Evolutionary conservation across 805 yeast species (phyloP).

Genomic region (Ogataea dorogensis): DNA sequence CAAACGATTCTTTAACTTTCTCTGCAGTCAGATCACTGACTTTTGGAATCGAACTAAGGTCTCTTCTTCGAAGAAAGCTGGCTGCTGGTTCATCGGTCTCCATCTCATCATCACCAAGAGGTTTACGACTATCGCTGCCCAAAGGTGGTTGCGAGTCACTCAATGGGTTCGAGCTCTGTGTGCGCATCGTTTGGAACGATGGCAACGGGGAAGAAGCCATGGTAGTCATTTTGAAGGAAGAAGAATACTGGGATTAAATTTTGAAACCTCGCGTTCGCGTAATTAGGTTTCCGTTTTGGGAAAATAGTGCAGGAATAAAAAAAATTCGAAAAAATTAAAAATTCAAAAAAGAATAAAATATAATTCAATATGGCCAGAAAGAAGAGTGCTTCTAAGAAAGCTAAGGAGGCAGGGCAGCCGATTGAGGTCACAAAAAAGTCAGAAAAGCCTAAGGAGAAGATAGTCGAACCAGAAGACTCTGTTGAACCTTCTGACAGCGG

Average conservation of each 20-base stretch:
- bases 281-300: slow-evolving; percentile 10
- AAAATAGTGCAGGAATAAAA: slow-evolving; percentile 4
- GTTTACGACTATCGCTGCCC: slow-evolving; percentile 16
- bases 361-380: slow-evolving; percentile 66
- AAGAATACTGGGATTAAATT: slow-evolving; percentile 2
- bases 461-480: slow-evolving; percentile 18
- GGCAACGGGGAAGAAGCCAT: slow-evolving; percentile 32
- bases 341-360: slow-evolving; percentile 1
- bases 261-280: slow-evolving; percentile 15
- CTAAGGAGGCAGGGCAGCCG: slow-evolving; percentile 27
- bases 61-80: slow-evolving; percentile 42
- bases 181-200: slow-evolving; percentile 26
- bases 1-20: slow-evolving; percentile 88
- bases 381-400: slow-evolving; percentile 78
- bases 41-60: slow-evolving; percentile 70
- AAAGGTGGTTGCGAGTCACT: slow-evolving; percentile 30
- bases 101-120: slow-evolving; percentile 23
- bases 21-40: slow-evolving; percentile 92
- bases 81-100: slow-evolving; percentile 30
- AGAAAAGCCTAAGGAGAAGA: slow-evolving; percentile 17
- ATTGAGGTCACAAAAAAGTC: background rate
- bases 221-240: slow-evolving; percentile 21
- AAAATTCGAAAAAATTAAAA: too few relatives aligned
- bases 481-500: slow-evolving; percentile 29
- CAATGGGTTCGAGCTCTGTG: slow-evolving; percentile 25